These are phyloP conservation scores for Blastobotrys chiropterorum DNA, from an alignment of 805 yeast species.

Conservation along the genomic window DNA sequence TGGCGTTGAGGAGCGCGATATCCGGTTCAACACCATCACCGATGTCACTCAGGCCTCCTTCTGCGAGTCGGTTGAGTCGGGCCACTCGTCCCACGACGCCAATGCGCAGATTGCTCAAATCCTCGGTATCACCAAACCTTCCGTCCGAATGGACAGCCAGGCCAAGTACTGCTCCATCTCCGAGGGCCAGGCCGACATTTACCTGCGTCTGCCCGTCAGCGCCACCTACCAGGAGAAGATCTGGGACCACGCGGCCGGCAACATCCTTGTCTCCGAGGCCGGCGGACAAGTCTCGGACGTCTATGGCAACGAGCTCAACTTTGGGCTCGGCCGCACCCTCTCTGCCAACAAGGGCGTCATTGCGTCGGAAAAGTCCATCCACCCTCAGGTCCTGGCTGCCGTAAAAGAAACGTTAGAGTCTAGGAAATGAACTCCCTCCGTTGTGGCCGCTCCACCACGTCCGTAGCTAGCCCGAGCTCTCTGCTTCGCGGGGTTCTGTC, in stretches of 20 bases:
- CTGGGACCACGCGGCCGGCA: conserved; percentile 99
- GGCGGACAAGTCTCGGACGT: conserved; percentile 91
- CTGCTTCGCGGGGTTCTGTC: too few species aligned
- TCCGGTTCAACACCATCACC: conserved; percentile 47
- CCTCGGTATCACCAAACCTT: conserved; percentile 51
- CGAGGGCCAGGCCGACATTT: conserved; percentile 87
- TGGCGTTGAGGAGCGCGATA: conserved; percentile 29
- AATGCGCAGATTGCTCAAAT: conserved; percentile 66
- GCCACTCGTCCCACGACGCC: conserved; percentile 86
- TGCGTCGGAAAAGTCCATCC: conserved; percentile 58
- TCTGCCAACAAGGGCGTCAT: conserved; percentile 80
- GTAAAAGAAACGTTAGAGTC: conserved; percentile 28
- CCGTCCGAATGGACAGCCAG: conserved; percentile 86
- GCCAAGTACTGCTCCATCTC: conserved; percentile 92
- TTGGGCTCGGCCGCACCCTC: conserved; percentile 79
- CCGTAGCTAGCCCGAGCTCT: too few species aligned
- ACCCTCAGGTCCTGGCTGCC: conserved; percentile 44
- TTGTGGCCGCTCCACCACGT: too few species aligned
- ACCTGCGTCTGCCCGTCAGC: conserved; percentile 78
- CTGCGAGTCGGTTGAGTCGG: conserved; percentile 91
- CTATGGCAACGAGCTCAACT: conserved; percentile 65
- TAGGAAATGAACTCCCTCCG: background rate
- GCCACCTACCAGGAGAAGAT: conserved; percentile 81
- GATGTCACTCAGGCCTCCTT: conserved; percentile 47
- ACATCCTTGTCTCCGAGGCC: conserved; percentile 76